Percentiles rank a stretch among this genome's conserved stretches.
phyloP scores from a whole-genome alignment of 179 eudicot genomes.

The Spergularia azorica region DNA sequence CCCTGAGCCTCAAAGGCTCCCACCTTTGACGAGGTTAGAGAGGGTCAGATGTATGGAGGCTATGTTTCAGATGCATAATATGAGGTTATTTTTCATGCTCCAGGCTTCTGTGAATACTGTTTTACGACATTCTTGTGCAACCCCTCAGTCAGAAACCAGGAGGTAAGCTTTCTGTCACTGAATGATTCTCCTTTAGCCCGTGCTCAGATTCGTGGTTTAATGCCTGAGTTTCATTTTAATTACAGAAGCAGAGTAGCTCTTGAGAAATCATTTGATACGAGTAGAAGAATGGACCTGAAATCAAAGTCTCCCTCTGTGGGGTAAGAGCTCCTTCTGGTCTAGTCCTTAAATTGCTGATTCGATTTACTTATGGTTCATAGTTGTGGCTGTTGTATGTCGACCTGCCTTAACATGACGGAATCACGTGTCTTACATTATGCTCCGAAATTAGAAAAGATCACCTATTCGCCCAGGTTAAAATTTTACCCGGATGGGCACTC shows the following conservation, averaged over 20 bases:
- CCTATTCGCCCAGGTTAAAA: neutral
- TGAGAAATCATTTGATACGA: constrained; percentile 35
- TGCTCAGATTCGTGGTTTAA: neutral
- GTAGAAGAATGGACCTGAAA: constrained; percentile 38
- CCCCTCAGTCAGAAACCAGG: constrained; percentile 43
- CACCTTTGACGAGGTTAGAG: no score
- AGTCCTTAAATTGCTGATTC: neutral
- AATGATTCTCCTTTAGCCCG: neutral
- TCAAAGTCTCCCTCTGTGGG: constrained; percentile 27
- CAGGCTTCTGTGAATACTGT: constrained; percentile 48
- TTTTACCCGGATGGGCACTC: neutral
- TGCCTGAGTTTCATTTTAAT: constrained; percentile 9
- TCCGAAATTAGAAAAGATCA: neutral
- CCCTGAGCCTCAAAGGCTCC: no score
- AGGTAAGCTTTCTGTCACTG: constrained; percentile 35
- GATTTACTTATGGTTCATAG: neutral
- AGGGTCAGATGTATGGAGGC: no score
- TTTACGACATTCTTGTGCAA: constrained; percentile 31
- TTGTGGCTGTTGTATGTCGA: neutral
- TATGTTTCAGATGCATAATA: constrained; percentile 1
- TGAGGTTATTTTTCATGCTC: constrained; percentile 22
- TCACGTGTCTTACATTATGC: neutral
- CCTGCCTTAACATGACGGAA: neutral
- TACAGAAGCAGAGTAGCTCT: constrained; percentile 35
- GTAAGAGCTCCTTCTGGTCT: constrained; percentile 30